Percentiles rank a stretch among this genome's conserved stretches.
These are phyloP conservation scores for Coemansia sp. DNA, from an alignment of 192 early-diverging fungal genomes.

Conservation along the genomic window DNA sequence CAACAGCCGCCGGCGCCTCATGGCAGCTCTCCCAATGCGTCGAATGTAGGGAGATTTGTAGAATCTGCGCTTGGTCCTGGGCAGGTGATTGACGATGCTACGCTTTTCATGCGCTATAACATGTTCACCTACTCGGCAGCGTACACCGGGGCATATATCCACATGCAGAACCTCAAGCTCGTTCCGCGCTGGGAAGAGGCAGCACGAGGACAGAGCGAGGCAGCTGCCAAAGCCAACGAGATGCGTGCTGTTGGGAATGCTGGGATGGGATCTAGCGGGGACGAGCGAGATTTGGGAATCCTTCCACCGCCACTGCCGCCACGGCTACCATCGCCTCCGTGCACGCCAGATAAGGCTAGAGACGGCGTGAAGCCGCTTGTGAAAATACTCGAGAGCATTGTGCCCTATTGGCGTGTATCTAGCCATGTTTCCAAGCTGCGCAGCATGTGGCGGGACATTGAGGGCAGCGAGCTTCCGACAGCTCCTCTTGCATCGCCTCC, in stretches of 20 bases:
- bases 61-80: constrained; percentile 30
- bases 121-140: constrained; percentile 38
- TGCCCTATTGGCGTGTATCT: constrained; percentile 46
- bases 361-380: constrained; percentile 44
- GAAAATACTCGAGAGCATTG: constrained; percentile 36
- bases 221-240: constrained; percentile 26
- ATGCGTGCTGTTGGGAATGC: constrained; percentile 13
- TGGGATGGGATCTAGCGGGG: constrained; percentile 8
- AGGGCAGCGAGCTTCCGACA: constrained; percentile 23
- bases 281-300: constrained; percentile 26
- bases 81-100: constrained; percentile 40
- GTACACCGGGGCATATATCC: constrained; percentile 36
- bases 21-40: constrained; percentile 10
- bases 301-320: constrained; percentile 36
- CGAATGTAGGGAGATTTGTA: constrained; percentile 8
- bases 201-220: constrained; percentile 18
- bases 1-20: constrained; percentile 4
- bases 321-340: constrained; percentile 36
- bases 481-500: constrained; percentile 13
- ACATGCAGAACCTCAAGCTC: constrained; percentile 41
- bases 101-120: constrained; percentile 46
- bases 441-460: constrained; percentile 33
- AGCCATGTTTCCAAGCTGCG: constrained; percentile 32
- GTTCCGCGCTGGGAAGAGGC: constrained; percentile 41
- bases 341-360: constrained; percentile 41